phyloP scores from a whole-genome alignment of 495 filamentous ascomycete species.

The Aspergillus saccharolyticus region DNA sequence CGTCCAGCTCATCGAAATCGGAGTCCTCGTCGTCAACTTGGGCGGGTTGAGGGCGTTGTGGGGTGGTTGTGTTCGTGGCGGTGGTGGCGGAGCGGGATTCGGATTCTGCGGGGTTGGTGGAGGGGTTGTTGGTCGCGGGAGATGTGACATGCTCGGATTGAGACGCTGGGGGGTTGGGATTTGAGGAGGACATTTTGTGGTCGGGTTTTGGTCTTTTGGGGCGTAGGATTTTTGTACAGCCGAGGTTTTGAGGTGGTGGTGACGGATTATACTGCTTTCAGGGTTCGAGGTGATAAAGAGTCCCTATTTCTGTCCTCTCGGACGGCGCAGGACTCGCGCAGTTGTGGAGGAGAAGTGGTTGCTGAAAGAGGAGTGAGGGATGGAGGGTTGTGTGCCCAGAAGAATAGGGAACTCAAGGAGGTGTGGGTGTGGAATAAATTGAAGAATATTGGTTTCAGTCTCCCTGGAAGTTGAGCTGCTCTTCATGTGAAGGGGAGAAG shows the following conservation, averaged over 20 bases:
- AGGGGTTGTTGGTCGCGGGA: not conserved
- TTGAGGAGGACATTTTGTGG: not conserved
- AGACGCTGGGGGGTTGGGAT: constrained; percentile 3
- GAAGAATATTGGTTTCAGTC: no score
- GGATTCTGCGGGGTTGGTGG: not conserved
- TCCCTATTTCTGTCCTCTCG: no score
- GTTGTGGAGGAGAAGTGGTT: no score
- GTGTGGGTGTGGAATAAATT: no score
- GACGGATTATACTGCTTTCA: no score
- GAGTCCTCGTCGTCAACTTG: constrained; percentile 38
- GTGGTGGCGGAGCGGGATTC: no score
- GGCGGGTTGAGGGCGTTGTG: not conserved
- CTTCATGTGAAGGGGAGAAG: constrained; percentile 2
- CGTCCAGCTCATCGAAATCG: constrained; percentile 89
- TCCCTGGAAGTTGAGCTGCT: no score
- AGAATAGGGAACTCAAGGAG: no score
- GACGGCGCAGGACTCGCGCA: no score
- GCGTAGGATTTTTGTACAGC: constrained; percentile 1
- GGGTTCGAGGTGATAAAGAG: not conserved
- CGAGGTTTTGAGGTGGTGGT: not conserved
- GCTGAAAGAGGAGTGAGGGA: no score
- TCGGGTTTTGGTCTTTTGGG: constrained; percentile 2
- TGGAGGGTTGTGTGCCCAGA: not conserved
- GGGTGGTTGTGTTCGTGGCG: not conserved
- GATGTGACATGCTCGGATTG: no score